Evolutionary conservation across 108 stramenopile genomes (phyloP), one percentile per base, ranked within the genome.

Genomic region (Fragilaria radians): DNA sequence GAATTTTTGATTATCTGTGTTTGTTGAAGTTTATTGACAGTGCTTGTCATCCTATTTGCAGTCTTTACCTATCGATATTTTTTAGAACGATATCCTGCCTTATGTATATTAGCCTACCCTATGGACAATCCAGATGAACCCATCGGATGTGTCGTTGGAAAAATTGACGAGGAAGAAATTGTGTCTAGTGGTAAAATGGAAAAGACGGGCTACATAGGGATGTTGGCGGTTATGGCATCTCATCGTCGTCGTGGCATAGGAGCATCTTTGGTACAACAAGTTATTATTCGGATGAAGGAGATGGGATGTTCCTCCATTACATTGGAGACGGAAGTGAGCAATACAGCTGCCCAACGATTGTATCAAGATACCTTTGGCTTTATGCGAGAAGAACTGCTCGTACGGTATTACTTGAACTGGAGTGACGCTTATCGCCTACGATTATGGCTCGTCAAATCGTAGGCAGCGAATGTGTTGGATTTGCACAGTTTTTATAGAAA

Each of bases 11-110:
- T 0, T 28, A 14, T 19, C 33, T 21, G 26, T 45, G 22, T 17
- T 32, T 22, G 46, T 53, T 42, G 14, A 23, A 25, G n/a, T 17
- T 14, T 28, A 5, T 59, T 11, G 36, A 11, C 36, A 42, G 14
- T 14, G 7, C 36, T 11, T 14, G 14, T 42, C 36, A 7, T 7
- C 14, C 14, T 42, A 14, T 42, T 42, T 42, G 3, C 62, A 86
- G 81, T 89, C 53, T 93, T 89, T 61, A 93, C 92, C 11, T 93
- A 89, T 76, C 77, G 92, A 3, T 93, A 93, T 52, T 93, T 93
- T 71, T 61, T 93, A 5, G 65, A 83, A 60, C 74, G 86, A 22
- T 93, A 81, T 68, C 92, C 92, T 5, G 68, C 86, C 24, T 71
- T 93, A 5, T 88, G 86, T 62, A 89, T 93, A n/a, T 56, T 93